Evolutionary conservation across 129 eudicot species (phyloP).

Genomic region (Silybum marianum): DNA sequence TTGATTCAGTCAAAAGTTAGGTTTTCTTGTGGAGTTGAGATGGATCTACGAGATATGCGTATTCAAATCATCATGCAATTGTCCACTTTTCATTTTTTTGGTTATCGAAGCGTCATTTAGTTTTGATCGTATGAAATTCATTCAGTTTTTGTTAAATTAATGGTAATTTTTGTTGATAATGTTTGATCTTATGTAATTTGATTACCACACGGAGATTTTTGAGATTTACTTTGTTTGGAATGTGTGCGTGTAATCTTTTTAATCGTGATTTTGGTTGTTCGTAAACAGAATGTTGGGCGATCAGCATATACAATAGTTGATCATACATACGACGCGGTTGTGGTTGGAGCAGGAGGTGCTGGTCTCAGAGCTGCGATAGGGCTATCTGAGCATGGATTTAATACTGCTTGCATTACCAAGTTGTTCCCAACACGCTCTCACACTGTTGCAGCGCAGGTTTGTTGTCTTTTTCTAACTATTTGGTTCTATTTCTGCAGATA

Average conservation of each 20-base stretch:
- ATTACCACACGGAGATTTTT: slow-evolving; percentile 8
- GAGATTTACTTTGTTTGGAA: slow-evolving; percentile 18
- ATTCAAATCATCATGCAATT: slow-evolving; percentile 30
- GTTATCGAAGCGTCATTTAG: background rate
- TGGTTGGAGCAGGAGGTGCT: slow-evolving; percentile 99
- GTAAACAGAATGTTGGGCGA: slow-evolving; percentile 52
- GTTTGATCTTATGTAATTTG: slow-evolving; percentile 20
- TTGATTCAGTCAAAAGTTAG: slow-evolving; percentile 22
- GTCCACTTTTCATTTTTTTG: background rate
- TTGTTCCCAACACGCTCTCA: slow-evolving; percentile 98
- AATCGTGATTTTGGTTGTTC: slow-evolving; percentile 18
- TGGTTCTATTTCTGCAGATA: background rate
- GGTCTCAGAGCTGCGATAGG: slow-evolving; percentile 99
- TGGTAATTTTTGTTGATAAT: slow-evolving; percentile 1
- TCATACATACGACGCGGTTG: slow-evolving; percentile 96
- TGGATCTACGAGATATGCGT: slow-evolving; percentile 26
- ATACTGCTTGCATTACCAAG: slow-evolving; percentile 98
- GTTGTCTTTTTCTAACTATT: background rate
- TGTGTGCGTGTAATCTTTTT: slow-evolving; percentile 17
- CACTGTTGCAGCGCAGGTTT: slow-evolving; percentile 99
- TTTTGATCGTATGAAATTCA: background rate
- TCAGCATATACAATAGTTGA: slow-evolving; percentile 87
- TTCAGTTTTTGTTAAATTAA: slow-evolving; percentile 5
- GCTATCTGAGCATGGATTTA: slow-evolving; percentile 93
- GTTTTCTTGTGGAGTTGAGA: slow-evolving; percentile 21